Evolutionary conservation across 2,329 filamentous ascomycete species (phyloP).

Genomic region (Colletotrichum euphorbiae): DNA sequence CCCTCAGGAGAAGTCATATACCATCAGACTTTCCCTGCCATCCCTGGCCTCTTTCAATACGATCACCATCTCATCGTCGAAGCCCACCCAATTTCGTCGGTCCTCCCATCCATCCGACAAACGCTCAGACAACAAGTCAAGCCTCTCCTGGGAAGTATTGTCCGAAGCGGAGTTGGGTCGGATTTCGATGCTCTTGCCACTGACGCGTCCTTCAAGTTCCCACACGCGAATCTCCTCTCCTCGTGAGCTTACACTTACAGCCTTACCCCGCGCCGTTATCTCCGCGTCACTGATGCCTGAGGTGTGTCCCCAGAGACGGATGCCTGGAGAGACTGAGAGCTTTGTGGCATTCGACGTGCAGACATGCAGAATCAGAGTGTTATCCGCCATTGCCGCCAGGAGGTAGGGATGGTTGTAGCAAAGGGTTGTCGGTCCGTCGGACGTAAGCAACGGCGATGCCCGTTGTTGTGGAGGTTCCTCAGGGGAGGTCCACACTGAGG

Average conservation of each 20-base stretch:
- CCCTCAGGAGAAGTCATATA: conserved; percentile 84
- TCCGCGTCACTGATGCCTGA: conserved; percentile 88
- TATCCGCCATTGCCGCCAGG: conserved; percentile 85
- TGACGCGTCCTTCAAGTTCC: conserved; percentile 82
- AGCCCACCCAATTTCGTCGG: conserved; percentile 78
- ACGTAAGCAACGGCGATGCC: conserved; percentile 15
- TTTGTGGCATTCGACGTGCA: conserved; percentile 77
- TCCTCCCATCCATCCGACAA: conserved; percentile 54
- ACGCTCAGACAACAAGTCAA: background rate
- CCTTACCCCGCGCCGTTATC: conserved; percentile 86
- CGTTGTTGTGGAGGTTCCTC: conserved; percentile 28
- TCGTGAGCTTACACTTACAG: conserved; percentile 86
- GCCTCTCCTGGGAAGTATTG: background rate
- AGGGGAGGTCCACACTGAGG: background rate
- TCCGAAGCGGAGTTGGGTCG: conserved; percentile 50
- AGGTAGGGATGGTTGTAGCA: conserved; percentile 87
- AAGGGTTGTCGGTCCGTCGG: conserved; percentile 68
- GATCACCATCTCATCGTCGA: conserved; percentile 93
- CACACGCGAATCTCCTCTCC: conserved; percentile 86
- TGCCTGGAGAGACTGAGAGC: conserved; percentile 78
- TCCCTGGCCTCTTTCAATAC: conserved; percentile 78
- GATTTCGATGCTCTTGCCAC: conserved; percentile 64
- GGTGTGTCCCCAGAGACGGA: conserved; percentile 90
- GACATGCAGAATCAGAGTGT: conserved; percentile 85
- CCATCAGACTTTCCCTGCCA: conserved; percentile 78